Evolutionary conservation across 2,329 filamentous ascomycete genomes (phyloP).

Genomic region (Colletotrichum sp.): DNA sequence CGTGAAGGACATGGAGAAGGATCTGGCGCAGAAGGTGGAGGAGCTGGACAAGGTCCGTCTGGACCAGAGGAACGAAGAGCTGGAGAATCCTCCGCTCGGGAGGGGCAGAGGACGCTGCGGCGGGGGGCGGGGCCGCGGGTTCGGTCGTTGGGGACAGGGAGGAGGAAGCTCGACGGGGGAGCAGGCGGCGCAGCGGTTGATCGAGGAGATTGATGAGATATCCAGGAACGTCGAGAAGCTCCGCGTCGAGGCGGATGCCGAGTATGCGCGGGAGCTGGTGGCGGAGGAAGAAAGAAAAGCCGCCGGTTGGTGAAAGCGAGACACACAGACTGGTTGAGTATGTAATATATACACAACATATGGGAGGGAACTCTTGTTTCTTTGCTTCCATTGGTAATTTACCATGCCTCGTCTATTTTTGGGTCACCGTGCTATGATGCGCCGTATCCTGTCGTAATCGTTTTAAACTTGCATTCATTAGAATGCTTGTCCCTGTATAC

Average conservation of each 20-base stretch:
- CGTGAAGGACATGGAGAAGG: background rate
- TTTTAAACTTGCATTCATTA: background rate
- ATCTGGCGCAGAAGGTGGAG: constrained; percentile 11
- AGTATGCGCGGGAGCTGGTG: constrained; percentile 49
- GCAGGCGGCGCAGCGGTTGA: constrained; percentile 28
- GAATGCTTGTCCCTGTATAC: background rate
- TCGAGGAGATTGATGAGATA: constrained; percentile 44
- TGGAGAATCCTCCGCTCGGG: background rate
- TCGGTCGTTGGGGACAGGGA: background rate
- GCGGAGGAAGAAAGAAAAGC: constrained; percentile 27
- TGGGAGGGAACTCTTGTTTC: background rate
- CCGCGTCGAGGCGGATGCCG: constrained; percentile 50
- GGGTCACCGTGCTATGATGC: constrained; percentile 2
- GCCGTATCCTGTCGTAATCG: constrained; percentile 5
- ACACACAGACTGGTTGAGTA: background rate
- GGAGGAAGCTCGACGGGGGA: background rate
- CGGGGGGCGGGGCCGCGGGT: background rate
- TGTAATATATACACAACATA: background rate
- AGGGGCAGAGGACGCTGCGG: constrained; percentile 3
- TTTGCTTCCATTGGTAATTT: background rate
- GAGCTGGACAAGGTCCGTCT: constrained; percentile 12
- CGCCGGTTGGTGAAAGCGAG: background rate
- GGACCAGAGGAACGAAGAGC: background rate
- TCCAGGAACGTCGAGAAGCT: constrained; percentile 41
- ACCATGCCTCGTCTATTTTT: constrained; percentile 2